Evolutionary conservation across 2,329 filamentous ascomycete genomes (phyloP), one percentile per base, ranked within the genome.

Genomic region (Trichophyton equinum): DNA sequence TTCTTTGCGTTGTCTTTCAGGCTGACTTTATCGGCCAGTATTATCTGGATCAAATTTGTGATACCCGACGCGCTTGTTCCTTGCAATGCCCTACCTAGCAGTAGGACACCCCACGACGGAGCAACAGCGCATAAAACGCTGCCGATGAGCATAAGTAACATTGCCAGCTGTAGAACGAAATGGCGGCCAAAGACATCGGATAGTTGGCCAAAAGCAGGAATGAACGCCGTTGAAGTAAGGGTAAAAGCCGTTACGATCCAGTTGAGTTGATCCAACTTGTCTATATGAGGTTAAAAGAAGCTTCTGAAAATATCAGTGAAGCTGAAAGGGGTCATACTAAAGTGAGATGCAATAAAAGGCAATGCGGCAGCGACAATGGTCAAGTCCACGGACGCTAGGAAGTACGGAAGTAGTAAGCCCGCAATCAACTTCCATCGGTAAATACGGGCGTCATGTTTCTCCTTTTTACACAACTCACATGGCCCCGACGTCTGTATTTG

Each of bases 201-300:
- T 51, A 85, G 76, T 65, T 87, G 84, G 1, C 81, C 83, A 73
- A 84, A 87, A 59, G 82, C 80, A 2, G 85, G 85, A 7, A 87
- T 83, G 64, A 87, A 87, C 1, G 84, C 81, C 1, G 85, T 84
- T 0, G 82, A 82, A 0, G 84, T 85, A 13, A 89, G 75, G 59
- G 84, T 87, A 71, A 87, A 88, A 5, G 84, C 77, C 0, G 85
- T 85, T 18, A 87, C 81, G 67, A 89, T 85, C 84, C 84, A 87
- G 67, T 85, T 87, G 1, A 86, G 76, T 65, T 85, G 80, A 18
- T 80, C 77, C 3, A 83, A 68, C 67, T 83, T 69, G 62, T 77
- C 79, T 80, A 61, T 11, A 1, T 27, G 15, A 44, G 30, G 46
- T 25, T 36, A 46, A 33, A 63, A 57, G 55, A 22, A 42, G 18